phyloP scores from a whole-genome alignment of 768 basidiomycete genomes.

The Lactarius sanguifluus region DNA sequence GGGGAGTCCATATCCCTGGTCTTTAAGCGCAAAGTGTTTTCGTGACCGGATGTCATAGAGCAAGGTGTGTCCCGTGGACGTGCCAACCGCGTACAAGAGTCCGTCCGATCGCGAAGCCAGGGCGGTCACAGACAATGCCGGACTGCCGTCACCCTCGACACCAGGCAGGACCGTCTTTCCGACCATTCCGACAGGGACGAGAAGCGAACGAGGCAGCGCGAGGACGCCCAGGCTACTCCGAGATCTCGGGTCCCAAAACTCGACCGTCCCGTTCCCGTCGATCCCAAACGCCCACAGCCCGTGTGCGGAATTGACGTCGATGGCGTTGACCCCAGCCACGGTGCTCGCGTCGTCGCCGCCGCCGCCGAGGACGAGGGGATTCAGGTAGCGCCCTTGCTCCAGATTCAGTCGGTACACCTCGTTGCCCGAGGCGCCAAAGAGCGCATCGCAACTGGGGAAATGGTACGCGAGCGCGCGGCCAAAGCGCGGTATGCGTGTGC shows the following conservation, averaged over 20 bases:
- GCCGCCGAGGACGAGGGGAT: constrained; percentile 62
- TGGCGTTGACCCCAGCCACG: constrained; percentile 81
- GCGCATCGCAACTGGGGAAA: constrained; percentile 88
- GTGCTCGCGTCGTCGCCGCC: constrained; percentile 49
- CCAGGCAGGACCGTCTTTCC: constrained; percentile 39
- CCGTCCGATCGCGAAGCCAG: constrained; percentile 86
- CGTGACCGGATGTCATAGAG: constrained; percentile 91
- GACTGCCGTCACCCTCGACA: constrained; percentile 36
- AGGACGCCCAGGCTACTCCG: constrained; percentile 71
- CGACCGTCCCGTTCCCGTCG: constrained; percentile 82
- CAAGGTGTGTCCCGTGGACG: constrained; percentile 91
- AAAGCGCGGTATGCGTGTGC: constrained; percentile 91
- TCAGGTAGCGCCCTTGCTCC: constrained; percentile 92
- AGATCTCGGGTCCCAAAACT: constrained; percentile 96
- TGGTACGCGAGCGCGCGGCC: constrained; percentile 93
- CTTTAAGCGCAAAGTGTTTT: constrained; percentile 82
- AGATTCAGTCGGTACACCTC: constrained; percentile 94
- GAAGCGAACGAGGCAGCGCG: constrained; percentile 52
- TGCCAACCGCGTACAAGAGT: constrained; percentile 90
- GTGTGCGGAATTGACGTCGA: constrained; percentile 93
- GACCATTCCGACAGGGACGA: constrained; percentile 44
- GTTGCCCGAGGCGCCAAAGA: constrained; percentile 78
- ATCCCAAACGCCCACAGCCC: constrained; percentile 87
- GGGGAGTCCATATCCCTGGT: constrained; percentile 95
- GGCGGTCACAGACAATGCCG: constrained; percentile 69